Conservation (phyloP, 2,329 filamentous ascomycete species). For the Lachnellula arida region DNA sequence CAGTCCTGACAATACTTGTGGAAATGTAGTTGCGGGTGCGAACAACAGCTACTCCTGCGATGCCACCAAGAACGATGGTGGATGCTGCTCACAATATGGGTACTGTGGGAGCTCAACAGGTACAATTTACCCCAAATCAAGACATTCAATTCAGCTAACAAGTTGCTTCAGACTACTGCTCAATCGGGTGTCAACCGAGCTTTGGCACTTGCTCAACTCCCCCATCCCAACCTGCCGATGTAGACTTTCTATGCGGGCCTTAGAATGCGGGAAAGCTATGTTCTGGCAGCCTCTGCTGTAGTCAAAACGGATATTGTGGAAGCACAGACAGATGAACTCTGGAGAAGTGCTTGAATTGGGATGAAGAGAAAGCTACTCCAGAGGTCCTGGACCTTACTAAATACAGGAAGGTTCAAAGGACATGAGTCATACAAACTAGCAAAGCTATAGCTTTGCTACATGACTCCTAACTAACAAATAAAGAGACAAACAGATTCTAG, state of each 20-base stretch:
- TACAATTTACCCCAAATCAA: background rate
- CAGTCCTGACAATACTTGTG: conserved; percentile 21
- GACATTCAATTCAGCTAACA: background rate
- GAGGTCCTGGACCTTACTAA: no score
- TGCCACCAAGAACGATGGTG: conserved; percentile 16
- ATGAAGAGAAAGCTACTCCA: no score
- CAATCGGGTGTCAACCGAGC: conserved; percentile 11
- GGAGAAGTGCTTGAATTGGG: no score
- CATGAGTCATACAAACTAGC: no score
- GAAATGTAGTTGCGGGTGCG: conserved; percentile 1
- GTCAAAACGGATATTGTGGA: conserved; percentile 12
- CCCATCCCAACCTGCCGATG: background rate
- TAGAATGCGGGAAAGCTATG: background rate
- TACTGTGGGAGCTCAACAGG: conserved; percentile 26
- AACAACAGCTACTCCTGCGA: conserved; percentile 26
- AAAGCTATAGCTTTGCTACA: no score
- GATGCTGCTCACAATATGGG: conserved; percentile 31
- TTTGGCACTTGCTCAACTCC: conserved; percentile 6
- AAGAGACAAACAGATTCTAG: no score
- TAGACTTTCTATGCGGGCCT: background rate
- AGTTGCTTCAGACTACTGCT: conserved; percentile 6
- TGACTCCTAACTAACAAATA: no score
- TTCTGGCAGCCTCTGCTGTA: background rate
- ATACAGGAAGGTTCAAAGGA: no score
- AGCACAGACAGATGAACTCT: background rate